Conservation (phyloP, 257 asterid species). For the Solanum tarijense region DNA sequence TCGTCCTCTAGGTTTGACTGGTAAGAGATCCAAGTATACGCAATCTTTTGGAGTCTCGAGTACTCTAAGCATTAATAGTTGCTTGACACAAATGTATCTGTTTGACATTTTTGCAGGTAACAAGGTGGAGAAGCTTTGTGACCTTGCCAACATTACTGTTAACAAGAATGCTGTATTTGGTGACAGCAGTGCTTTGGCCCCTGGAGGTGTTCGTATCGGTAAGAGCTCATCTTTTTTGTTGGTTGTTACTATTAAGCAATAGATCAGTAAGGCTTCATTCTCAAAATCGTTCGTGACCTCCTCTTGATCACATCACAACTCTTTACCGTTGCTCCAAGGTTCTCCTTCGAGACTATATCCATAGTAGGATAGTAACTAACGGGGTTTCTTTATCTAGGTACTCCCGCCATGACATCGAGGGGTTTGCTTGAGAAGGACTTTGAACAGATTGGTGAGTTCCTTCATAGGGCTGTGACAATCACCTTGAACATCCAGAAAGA, state of each 20-base stretch:
- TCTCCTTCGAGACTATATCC: background rate
- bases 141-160: conserved; percentile 83
- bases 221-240: conserved; percentile 7
- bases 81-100: background rate
- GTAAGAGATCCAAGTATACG: conserved; percentile 15
- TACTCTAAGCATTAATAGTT: background rate
- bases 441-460: conserved; percentile 91
- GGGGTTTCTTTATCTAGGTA: conserved; percentile 28
- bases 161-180: conserved; percentile 98
- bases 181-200: conserved; percentile 97
- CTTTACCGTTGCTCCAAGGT: background rate
- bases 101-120: conserved; percentile 43
- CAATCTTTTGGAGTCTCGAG: background rate
- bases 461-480: conserved; percentile 70
- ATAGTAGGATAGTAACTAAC: background rate
- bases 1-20: conserved; percentile 97
- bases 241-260: background rate
- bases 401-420: conserved; percentile 98
- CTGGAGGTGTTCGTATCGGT: conserved; percentile 99
- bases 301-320: background rate
- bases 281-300: background rate
- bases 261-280: background rate
- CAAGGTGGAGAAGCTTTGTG: conserved; percentile 95
- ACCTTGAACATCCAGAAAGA: conserved; percentile 87
- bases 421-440: conserved; percentile 94